Conservation (phyloP, 2,329 filamentous ascomycete species). For the Pyrenochaeta sp. region DNA sequence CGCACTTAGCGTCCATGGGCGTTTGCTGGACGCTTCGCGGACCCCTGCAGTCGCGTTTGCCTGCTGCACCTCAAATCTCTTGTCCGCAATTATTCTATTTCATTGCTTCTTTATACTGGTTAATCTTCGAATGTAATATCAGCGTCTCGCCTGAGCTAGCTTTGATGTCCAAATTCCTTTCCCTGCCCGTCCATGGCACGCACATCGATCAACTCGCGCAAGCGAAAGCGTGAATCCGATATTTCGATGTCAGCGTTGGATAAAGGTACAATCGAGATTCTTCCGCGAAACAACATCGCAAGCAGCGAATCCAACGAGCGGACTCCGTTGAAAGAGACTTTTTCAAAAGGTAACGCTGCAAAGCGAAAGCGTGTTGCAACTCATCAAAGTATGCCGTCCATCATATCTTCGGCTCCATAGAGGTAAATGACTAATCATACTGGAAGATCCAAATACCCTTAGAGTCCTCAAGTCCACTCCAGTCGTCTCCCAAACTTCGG, state of each 20-base stretch:
- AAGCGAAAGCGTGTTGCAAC: not conserved
- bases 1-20: not conserved
- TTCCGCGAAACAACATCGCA: not conserved
- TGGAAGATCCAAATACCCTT: not conserved
- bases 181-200: too few species aligned
- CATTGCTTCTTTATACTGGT: too few species aligned
- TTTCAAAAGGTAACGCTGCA: not conserved
- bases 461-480: not conserved
- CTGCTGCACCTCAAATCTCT: not conserved
- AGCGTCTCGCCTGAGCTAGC: too few species aligned
- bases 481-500: not conserved
- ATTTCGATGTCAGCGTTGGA: not conserved
- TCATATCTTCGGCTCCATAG: not conserved
- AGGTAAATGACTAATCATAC: not conserved
- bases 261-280: slow-evolving; percentile 4
- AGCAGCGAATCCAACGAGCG: not conserved
- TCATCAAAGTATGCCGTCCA: slow-evolving; percentile 5
- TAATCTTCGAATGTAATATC: too few species aligned
- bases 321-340: slow-evolving; percentile 2
- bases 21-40: not conserved
- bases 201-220: not conserved
- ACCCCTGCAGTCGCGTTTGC: not conserved
- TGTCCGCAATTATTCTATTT: not conserved
- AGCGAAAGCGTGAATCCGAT: slow-evolving; percentile 11
- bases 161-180: too few species aligned